Percentiles rank a stretch among this genome's conserved stretches.
These are phyloP conservation scores for Immersiporthe knoxdaviesiana DNA, from an alignment of 2,329 filamentous ascomycete species.

Conservation along the genomic window DNA sequence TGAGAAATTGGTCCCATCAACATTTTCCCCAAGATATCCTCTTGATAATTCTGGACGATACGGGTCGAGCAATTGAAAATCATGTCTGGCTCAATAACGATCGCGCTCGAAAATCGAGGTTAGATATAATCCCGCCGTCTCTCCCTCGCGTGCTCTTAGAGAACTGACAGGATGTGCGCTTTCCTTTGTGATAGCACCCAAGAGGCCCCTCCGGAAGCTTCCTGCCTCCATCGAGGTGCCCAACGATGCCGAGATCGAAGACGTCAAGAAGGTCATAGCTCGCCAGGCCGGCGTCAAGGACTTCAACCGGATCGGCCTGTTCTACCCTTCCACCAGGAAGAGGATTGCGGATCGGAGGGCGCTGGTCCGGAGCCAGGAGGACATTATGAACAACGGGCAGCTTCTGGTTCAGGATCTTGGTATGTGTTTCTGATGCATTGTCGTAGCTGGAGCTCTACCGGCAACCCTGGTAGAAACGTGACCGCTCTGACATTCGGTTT, in stretches of 20 bases:
- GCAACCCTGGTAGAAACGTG: neutral
- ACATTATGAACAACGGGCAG: conserved; percentile 54
- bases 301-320: conserved; percentile 65
- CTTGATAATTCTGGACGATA: neutral
- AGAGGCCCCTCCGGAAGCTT: conserved; percentile 51
- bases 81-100: conserved; percentile 27
- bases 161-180: neutral
- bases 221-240: conserved; percentile 54
- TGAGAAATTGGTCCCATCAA: neutral
- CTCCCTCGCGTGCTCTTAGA: neutral
- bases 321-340: conserved; percentile 63
- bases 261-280: conserved; percentile 61
- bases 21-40: neutral
- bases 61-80: neutral
- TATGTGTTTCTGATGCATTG: conserved; percentile 46
- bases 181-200: conserved; percentile 41
- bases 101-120: conserved; percentile 25
- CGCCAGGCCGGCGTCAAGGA: conserved; percentile 55
- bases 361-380: conserved; percentile 51
- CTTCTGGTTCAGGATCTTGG: conserved; percentile 93
- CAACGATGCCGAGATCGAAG: conserved; percentile 59
- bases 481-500: neutral
- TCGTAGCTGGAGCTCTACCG: neutral
- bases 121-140: neutral
- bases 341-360: conserved; percentile 66